Base-by-base conservation (phyloP, 2,329 filamentous ascomycete genomes). In the Clonostachys chloroleuca region DNA sequence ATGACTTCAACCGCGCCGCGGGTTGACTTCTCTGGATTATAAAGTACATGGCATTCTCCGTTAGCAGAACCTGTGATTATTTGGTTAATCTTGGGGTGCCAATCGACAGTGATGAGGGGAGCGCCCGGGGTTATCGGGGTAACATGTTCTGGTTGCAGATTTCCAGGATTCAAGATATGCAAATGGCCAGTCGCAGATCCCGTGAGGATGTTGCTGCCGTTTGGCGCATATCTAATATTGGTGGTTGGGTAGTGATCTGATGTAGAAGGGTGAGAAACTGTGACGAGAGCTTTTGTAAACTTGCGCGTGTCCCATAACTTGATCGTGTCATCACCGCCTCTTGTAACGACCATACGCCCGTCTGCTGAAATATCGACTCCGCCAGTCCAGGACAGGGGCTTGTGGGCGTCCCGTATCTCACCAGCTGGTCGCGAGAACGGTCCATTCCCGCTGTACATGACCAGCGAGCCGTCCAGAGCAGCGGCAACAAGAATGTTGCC, bases 281-380 rank as follows among this genome's bases (percentile, higher is more conserved):
- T 88, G 43, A 90, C 89, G 13, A 99, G 78, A 5, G 94, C 90
- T 48, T 86, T 77, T 63, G 94, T 97, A 75, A 99, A 95, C 61
- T 96, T 97, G 49, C 94, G 83, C 4, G 86, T 95, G 63, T 99
- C 94, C 94, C 94, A 99, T 3, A 96, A 77, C 69, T 97, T 97
- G 66, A 99, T 92, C 3, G 87, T 79, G 61, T 95, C 83, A 66
- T 99, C 94, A 44, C 92, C 92, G 47, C 94, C 94, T 55, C 91
- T 79, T 1, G 91, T 96, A 8, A 96, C 86, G 4, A 97, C 83
- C 71, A 96, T 86, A 49, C 92, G 81, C 10, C 94, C 94, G 63
- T 97, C 94, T 1, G 84, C 75, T 55, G 92, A 97, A 57, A 99
- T 87, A 59, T 95, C 92, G 40, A 99, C 70, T 5, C 92, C 92